These are phyloP conservation scores for Pleurostoma richardsiae DNA, from an alignment of 2,329 filamentous ascomycete genomes.

Conservation along the genomic window DNA sequence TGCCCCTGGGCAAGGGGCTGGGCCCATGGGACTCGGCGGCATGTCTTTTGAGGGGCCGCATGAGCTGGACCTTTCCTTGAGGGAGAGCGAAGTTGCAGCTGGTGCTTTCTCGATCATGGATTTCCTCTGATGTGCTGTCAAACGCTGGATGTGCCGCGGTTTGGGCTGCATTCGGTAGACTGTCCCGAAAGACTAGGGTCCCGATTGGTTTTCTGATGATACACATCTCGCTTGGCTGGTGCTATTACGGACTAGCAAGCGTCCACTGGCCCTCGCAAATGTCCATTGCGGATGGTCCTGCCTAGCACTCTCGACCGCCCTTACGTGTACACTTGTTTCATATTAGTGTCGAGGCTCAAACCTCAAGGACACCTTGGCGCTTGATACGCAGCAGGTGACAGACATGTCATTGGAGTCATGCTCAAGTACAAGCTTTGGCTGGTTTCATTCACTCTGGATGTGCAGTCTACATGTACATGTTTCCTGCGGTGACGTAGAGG, in stretches of 20 bases:
- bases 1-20: not conserved
- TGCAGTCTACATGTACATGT: no score
- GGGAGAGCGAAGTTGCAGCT: not conserved
- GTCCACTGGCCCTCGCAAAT: not conserved
- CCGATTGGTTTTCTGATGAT: not conserved
- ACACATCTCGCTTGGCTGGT: not conserved
- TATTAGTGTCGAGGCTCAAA: no score
- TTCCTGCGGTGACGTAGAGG: no score
- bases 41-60: not conserved
- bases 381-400: no score
- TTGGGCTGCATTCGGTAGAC: not conserved
- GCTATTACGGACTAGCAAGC: not conserved
- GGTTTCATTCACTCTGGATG: no score
- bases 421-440: no score
- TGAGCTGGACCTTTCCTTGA: not conserved
- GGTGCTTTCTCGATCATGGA: not conserved
- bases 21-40: not conserved
- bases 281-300: not conserved
- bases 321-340: no score
- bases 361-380: no score
- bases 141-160: not conserved
- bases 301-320: not conserved
- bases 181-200: not conserved
- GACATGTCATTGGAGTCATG: no score
- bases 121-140: not conserved